Percentiles rank a stretch among this genome's conserved stretches.
phyloP scores from a whole-genome alignment of 1,284 basidiomycete species.

The Caloboletus firmus region DNA sequence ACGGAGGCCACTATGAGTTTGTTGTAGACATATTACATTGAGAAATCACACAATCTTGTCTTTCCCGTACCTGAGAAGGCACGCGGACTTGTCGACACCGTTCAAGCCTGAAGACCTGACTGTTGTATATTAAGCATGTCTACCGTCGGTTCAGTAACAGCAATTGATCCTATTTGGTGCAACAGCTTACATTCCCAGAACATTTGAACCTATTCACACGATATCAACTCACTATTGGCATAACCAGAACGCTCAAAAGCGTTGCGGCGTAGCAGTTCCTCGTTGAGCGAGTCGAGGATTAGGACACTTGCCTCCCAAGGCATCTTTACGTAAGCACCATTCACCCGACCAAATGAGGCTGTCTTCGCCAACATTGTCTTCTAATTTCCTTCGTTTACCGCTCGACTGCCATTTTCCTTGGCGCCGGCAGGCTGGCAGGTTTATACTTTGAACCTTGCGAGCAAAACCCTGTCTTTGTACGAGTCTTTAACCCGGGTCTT shows the following conservation, averaged over 20 bases:
- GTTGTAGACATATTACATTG: slow-evolving; percentile 9
- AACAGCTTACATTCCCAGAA: background rate
- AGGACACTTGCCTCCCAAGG: background rate
- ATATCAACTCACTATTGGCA: too few species aligned
- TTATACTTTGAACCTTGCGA: slow-evolving; percentile 4
- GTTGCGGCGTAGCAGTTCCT: background rate
- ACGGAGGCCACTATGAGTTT: background rate
- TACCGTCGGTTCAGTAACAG: background rate
- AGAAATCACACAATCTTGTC: background rate
- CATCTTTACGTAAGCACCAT: slow-evolving; percentile 11
- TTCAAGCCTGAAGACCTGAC: background rate
- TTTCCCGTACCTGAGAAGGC: background rate
- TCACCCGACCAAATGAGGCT: background rate
- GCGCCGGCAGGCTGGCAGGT: slow-evolving; percentile 4
- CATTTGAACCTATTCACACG: background rate
- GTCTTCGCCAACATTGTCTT: background rate
- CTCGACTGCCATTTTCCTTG: background rate
- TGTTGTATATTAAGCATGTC: background rate
- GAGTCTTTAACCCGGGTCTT: background rate
- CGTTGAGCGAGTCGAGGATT: too few species aligned
- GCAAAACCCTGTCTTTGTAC: slow-evolving; percentile 11
- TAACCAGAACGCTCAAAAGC: background rate
- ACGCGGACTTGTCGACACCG: background rate
- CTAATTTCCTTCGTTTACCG: background rate
- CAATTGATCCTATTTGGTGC: background rate